phyloP scores from a whole-genome alignment of 192 early-diverging fungal species.

The Entomortierella lignicola region DNA sequence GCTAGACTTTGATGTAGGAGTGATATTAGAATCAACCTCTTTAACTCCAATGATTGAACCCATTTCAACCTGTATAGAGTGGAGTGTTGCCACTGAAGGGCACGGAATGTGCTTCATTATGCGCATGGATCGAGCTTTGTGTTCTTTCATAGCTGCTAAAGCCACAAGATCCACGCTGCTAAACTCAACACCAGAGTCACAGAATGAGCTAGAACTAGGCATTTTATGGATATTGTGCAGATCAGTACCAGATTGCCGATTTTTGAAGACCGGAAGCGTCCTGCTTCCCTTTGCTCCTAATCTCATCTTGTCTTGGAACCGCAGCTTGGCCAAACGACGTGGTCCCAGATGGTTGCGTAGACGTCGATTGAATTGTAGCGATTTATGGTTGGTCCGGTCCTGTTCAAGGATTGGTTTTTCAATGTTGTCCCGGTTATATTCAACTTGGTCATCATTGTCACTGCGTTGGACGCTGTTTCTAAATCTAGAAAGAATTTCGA shows the following conservation, averaged over 20 bases:
- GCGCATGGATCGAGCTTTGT: constrained; percentile 4
- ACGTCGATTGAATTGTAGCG: background rate
- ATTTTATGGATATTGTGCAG: background rate
- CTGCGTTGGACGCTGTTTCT: background rate
- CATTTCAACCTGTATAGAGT: constrained; percentile 35
- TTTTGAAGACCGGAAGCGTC: no score
- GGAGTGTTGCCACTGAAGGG: constrained; percentile 24
- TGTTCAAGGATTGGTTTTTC: no score
- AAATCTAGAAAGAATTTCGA: background rate
- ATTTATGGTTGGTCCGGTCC: background rate
- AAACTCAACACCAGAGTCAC: constrained; percentile 38
- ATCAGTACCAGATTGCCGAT: background rate
- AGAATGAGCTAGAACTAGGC: constrained; percentile 15
- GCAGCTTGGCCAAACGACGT: background rate
- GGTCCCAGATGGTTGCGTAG: background rate
- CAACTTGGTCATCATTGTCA: background rate
- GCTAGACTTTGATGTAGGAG: background rate
- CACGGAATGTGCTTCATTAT: constrained; percentile 7
- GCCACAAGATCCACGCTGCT: constrained; percentile 22
- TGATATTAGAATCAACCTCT: background rate
- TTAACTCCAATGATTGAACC: background rate
- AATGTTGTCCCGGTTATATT: no score
- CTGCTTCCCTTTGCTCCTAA: no score
- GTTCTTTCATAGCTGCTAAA: constrained; percentile 15
- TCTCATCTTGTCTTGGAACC: background rate